phyloP scores from a whole-genome alignment of 129 eudicot species.

The Pittosporum tobira region DNA sequence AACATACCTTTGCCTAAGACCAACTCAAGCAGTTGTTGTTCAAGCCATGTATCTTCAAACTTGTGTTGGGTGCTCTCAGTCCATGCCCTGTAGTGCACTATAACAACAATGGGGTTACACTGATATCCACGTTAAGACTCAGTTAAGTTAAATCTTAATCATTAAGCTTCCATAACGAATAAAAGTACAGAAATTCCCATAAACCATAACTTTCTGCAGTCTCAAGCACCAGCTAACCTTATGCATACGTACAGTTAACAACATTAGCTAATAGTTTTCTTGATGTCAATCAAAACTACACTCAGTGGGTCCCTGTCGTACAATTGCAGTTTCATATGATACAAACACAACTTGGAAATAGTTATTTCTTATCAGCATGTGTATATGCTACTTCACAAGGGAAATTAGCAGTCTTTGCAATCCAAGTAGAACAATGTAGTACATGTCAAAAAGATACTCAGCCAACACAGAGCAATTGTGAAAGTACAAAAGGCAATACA shows the following conservation, averaged over 20 bases:
- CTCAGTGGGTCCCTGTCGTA: too few species aligned
- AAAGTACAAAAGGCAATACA: background rate
- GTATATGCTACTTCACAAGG: background rate
- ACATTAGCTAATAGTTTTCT: background rate
- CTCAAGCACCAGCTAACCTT: background rate
- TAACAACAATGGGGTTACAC: slow-evolving; percentile 19
- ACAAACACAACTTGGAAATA: too few species aligned
- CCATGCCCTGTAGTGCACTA: slow-evolving; percentile 98
- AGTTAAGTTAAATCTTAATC: background rate
- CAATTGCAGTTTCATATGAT: too few species aligned
- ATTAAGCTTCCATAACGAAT: background rate
- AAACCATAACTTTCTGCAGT: background rate
- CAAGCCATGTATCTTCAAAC: slow-evolving; percentile 98
- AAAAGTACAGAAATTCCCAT: background rate
- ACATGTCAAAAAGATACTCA: background rate
- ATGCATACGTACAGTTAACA: background rate
- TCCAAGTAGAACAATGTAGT: too few species aligned
- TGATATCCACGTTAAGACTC: background rate
- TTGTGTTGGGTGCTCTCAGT: slow-evolving; percentile 90
- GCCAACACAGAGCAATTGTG: background rate
- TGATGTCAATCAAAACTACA: background rate
- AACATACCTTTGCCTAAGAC: slow-evolving; percentile 82
- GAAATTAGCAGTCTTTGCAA: background rate
- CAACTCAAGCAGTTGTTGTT: slow-evolving; percentile 69
- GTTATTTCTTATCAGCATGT: background rate